phyloP scores from a whole-genome alignment of 2,329 filamentous ascomycete genomes.

The Stachybotrys echinatus region DNA sequence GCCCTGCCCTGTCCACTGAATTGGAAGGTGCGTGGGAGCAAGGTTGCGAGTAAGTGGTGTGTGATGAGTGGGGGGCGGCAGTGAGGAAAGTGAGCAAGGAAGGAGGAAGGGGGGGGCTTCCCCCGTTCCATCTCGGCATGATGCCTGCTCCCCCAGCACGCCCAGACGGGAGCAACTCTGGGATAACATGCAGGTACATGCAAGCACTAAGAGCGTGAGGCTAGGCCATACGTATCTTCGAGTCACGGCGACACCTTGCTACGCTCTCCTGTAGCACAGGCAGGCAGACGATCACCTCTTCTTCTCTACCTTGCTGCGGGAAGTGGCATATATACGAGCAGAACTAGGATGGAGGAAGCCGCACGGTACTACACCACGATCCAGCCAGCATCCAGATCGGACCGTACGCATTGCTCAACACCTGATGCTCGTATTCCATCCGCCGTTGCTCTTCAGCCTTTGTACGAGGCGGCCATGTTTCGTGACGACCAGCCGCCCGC shows the following conservation, averaged over 20 bases:
- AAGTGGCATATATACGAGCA: not conserved
- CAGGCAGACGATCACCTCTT: no score
- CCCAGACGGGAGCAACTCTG: not conserved
- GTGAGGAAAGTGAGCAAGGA: not conserved
- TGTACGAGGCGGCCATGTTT: no score
- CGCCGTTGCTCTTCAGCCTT: not conserved
- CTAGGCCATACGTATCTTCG: no score
- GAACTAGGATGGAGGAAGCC: not conserved
- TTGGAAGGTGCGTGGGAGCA: not conserved
- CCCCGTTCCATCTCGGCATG: not conserved
- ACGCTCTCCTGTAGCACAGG: no score
- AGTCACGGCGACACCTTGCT: no score
- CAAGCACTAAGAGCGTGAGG: no score
- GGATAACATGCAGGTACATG: not conserved
- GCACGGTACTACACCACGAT: no score
- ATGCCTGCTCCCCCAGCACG: not conserved
- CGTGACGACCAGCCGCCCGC: no score
- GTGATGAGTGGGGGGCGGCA: not conserved
- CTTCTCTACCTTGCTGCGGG: not conserved
- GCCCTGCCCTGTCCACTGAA: not conserved
- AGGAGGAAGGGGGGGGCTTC: not conserved
- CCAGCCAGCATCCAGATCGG: not conserved
- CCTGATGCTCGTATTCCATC: not conserved
- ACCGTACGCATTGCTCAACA: not conserved
- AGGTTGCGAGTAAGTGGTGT: not conserved